Base-by-base conservation (phyloP, 441 rosid species). In the Cnidoscolus chayamansa region DNA sequence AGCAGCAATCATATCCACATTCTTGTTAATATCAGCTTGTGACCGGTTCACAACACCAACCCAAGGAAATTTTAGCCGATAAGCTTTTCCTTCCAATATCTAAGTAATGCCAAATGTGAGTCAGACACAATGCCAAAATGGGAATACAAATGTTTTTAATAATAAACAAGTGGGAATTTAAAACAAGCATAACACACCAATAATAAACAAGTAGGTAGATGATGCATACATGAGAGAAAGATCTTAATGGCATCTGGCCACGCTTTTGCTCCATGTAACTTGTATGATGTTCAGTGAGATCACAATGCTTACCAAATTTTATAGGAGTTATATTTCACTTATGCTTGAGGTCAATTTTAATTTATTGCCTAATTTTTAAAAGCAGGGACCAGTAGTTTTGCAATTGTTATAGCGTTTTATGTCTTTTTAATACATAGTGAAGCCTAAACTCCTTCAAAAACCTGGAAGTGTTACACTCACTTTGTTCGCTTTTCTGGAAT, bases 11-110 rank as follows among this genome's bases (percentile, higher is more conserved):
- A 94, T 94, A 78, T 94, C 99, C 6, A 92, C 93, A 72, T 87
- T 94, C 87, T 87, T 94, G 81, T 94, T 94, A 65, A 94, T 94
- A 85, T 94, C 98, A 55, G 94, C 94, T 89, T 94, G 97, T 32
- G 98, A 94, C 51, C 98, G 97, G 70, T 94, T 94, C 73, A 94
- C 98, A 47, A 94, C 97, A 80, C 99, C 98, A 78, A 92, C 80
- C 99, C 99, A 94, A 31, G 98, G 97, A 82, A 82, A 92, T 63
- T 94, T 94, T 58, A 94, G 88, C 74, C 90, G 86, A 74, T 85
- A 92, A 19, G 97, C 69, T 84, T 83, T 92, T 67, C 99, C 99
- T 85, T 92, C 99, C 84, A 94, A 73, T 51, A 94, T 92, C 99
- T 94, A 77, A 40, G 57, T 68, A 79, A 77, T 62, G 70, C 71